phyloP scores from a whole-genome alignment of 164 flowering plant genomes.

The Macadamia tetraphylla region DNA sequence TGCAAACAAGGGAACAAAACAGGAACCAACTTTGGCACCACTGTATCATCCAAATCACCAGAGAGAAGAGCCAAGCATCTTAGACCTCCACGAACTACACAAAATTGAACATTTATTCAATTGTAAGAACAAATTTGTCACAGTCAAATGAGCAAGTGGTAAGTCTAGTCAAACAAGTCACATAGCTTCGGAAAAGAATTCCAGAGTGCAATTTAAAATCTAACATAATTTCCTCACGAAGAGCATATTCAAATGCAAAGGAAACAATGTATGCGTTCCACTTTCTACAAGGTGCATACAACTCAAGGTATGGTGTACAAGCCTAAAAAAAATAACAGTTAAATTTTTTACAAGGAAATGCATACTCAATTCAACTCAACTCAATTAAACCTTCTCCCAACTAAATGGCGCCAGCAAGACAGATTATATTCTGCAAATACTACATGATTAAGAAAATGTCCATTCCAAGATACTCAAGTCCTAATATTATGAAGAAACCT shows the following conservation, averaged over 20 bases:
- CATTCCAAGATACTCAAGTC: no score
- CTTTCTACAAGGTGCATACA: no score
- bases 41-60: slow-evolving; percentile 75
- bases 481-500: no score
- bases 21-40: slow-evolving; percentile 73
- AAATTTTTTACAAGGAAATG: no score
- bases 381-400: background rate
- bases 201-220: background rate
- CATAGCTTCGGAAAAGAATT: background rate
- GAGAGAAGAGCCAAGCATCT: slow-evolving; percentile 83
- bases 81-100: slow-evolving; percentile 80
- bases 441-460: no score
- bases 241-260: no score
- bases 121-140: background rate
- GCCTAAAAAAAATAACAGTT: no score
- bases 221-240: background rate
- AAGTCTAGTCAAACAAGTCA: background rate
- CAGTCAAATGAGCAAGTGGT: background rate
- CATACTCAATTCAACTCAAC: background rate
- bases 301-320: no score
- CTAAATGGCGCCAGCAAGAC: background rate
- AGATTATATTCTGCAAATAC: no score
- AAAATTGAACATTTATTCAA: slow-evolving; percentile 1
- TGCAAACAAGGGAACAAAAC: slow-evolving; percentile 74
- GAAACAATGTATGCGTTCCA: no score